A percentile compares a stretch with the other conserved stretches of the same genome.
Conservation (phyloP, 2,329 filamentous ascomycete genomes). For the Xylogone sp. region DNA sequence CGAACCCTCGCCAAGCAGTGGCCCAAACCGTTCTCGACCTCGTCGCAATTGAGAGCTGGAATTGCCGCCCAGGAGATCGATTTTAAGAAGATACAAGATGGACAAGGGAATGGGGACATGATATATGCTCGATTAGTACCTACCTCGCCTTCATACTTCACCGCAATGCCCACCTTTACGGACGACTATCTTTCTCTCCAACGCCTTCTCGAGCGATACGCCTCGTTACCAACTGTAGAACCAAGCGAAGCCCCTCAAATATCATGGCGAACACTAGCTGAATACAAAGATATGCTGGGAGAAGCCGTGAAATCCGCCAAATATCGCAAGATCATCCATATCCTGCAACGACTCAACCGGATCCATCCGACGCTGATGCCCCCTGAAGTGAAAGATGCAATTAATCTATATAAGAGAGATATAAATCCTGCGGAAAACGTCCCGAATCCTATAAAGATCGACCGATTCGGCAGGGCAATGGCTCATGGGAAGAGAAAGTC, state of each 20-base stretch:
- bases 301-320: conserved; percentile 73
- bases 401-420: conserved; percentile 70
- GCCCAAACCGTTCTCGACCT: conserved; percentile 20
- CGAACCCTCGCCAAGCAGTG: conserved; percentile 9
- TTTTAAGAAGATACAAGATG: conserved; percentile 26
- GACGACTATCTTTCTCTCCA: conserved; percentile 77
- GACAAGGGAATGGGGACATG: conserved; percentile 17
- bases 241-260: conserved; percentile 65
- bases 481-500: conserved; percentile 86
- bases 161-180: conserved; percentile 77
- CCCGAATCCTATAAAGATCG: conserved; percentile 61
- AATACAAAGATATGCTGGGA: conserved; percentile 69
- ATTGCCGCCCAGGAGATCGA: conserved; percentile 41
- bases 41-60: conserved; percentile 26
- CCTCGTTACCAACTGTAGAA: conserved; percentile 66
- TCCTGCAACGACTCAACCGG: conserved; percentile 76
- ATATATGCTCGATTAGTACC: conserved; percentile 68
- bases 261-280: conserved; percentile 74
- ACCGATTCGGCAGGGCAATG: conserved; percentile 72
- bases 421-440: conserved; percentile 67
- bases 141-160: conserved; percentile 91
- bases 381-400: conserved; percentile 57
- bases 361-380: conserved; percentile 81
- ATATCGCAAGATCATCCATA: conserved; percentile 71
- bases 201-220: conserved; percentile 66